Evolutionary conservation across 345 rosid genomes (phyloP).

Genomic region (Eucalyptus grandis): DNA sequence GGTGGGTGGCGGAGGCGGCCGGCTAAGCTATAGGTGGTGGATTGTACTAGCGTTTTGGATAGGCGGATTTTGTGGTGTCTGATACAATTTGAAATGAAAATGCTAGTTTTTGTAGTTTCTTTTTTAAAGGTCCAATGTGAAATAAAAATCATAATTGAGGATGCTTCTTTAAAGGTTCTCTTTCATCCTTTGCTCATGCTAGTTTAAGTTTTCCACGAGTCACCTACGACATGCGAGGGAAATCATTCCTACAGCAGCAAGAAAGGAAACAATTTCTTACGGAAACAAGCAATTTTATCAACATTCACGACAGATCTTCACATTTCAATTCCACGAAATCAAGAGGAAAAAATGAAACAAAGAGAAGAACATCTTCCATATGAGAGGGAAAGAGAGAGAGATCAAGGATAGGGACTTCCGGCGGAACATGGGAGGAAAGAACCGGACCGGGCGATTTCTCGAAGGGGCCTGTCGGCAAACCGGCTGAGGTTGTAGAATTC

Average conservation of each 20-base stretch:
- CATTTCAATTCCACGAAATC: neutral
- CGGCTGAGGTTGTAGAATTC: slow-evolving; percentile 12
- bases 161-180: neutral
- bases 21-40: neutral
- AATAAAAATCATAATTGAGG: neutral
- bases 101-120: too few relatives aligned
- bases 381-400: neutral
- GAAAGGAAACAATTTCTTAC: neutral
- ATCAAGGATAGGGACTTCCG: neutral
- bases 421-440: neutral
- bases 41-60: neutral
- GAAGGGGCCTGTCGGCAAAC: slow-evolving; percentile 26
- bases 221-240: neutral
- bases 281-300: neutral
- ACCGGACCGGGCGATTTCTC: slow-evolving; percentile 7
- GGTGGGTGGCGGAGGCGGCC: neutral
- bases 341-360: neutral
- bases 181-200: neutral
- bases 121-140: neutral
- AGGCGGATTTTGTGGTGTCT: neutral
- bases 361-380: neutral
- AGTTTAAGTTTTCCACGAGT: neutral
- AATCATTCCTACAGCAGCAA: neutral
- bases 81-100: neutral
- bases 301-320: neutral